A percentile compares a stretch with the other conserved stretches of the same genome.
These are phyloP conservation scores for Quercus variabilis DNA, from an alignment of 306 rosid species.

Conservation along the genomic window DNA sequence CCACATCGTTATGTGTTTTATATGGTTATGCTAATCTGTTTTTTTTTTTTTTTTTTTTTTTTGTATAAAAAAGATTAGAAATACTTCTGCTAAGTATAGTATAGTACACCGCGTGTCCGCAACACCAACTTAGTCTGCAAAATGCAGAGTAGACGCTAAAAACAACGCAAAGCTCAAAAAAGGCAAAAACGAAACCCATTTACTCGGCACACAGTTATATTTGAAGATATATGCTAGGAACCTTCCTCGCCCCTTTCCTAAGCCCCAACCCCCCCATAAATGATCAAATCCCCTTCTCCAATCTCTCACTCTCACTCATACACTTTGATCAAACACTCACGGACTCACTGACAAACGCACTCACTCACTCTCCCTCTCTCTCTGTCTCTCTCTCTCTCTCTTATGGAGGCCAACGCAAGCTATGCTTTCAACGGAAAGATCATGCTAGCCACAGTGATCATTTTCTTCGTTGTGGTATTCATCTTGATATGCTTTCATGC, in stretches of 20 bases:
- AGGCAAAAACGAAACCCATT: not conserved
- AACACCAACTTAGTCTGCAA: no score
- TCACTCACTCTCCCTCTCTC: not conserved
- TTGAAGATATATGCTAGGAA: conserved; percentile 4
- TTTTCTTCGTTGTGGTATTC: conserved; percentile 33
- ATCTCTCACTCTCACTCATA: not conserved
- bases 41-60: no score
- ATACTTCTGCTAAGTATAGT: no score
- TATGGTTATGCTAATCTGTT: no score
- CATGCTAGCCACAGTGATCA: conserved; percentile 41
- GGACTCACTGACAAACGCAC: no score
- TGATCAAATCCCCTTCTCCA: not conserved
- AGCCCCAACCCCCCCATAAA: not conserved
- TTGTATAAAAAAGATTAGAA: no score
- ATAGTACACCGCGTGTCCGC: no score
- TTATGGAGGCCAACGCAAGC: conserved; percentile 6
- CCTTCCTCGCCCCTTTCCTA: conserved; percentile 21
- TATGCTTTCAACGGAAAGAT: conserved; percentile 42
- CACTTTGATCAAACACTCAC: not conserved
- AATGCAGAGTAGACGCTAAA: no score
- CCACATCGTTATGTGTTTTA: no score
- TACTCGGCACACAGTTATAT: not conserved
- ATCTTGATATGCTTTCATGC: conserved; percentile 24
- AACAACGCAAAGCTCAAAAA: not conserved
- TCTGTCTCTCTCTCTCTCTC: not conserved